phyloP scores from a whole-genome alignment of 2,329 filamentous ascomycete genomes.

The Ustulina deusta region DNA sequence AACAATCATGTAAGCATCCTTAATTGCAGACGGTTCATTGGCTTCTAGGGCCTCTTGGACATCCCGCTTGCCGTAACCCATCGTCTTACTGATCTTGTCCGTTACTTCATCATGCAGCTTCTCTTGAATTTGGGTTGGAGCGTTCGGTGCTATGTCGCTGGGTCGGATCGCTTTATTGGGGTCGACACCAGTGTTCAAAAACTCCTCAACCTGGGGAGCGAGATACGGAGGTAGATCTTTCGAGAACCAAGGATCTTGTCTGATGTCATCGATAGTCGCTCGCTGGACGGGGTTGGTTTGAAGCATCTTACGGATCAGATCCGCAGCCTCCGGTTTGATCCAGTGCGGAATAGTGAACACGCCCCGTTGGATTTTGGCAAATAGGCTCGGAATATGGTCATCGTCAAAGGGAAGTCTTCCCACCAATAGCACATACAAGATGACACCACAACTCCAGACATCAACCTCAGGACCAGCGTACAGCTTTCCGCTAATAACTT shows the following conservation, averaged over 20 bases:
- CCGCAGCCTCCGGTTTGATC: conserved; percentile 84
- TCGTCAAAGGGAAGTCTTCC: conserved; percentile 95
- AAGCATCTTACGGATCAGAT: conserved; percentile 90
- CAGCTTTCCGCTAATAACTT: conserved; percentile 97
- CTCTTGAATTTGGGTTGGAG: conserved; percentile 82
- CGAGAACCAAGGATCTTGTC: conserved; percentile 93
- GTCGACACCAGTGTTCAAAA: conserved; percentile 92
- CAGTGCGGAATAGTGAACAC: conserved; percentile 93
- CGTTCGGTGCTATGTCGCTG: conserved; percentile 82
- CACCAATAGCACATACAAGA: conserved; percentile 84
- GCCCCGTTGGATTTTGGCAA: conserved; percentile 96
- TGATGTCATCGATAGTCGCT: conserved; percentile 93
- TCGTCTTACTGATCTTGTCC: conserved; percentile 95
- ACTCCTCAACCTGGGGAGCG: conserved; percentile 88
- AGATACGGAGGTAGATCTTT: conserved; percentile 89
- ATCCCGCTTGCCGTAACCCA: conserved; percentile 96
- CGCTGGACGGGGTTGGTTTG: conserved; percentile 95
- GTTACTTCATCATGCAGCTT: conserved; percentile 93
- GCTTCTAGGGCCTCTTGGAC: conserved; percentile 93
- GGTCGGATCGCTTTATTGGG: conserved; percentile 91
- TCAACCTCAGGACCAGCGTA: conserved; percentile 98
- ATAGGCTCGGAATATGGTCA: conserved; percentile 96
- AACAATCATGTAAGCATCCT: conserved; percentile 98
- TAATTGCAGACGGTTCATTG: conserved; percentile 95
- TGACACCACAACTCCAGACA: conserved; percentile 97